Evolutionary conservation across 1,284 basidiomycete genomes (phyloP), one percentile per base, ranked within the genome.

Genomic region (Xanthoconium separans): DNA sequence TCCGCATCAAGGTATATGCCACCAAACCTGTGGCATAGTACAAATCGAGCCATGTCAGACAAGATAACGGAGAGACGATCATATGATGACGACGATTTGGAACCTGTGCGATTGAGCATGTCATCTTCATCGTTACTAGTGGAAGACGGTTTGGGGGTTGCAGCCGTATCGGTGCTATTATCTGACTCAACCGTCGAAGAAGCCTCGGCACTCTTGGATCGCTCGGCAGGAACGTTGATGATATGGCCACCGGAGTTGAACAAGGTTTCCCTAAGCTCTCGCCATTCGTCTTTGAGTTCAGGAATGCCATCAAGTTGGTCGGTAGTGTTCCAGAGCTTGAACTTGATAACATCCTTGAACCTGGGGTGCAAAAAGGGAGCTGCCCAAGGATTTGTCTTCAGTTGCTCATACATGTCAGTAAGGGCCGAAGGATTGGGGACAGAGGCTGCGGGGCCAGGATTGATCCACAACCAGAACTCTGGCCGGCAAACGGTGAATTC

Each of bases 281-380:
- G 77, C 92, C 92, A 94, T 64, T 91, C 87, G 48, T 87, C 77
- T 60, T 79, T 82, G 43, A 93, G 71, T 69, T 94, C 92, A 5
- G 84, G 82, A 2, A 93, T 78, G 37, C 86, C 85, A 60, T 94
- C 92, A 39, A 94, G 75, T 62, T 93, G 91, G 62, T 93, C 91
- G 4, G 91, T 93, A 36, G 92, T 93, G 67, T 94, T 93, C 91
- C 91, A 94, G 65, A 93, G 78, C 66, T 87, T 90, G 76, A 94
- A 94, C 64, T 88, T 82, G 68, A 94, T 84, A 18, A 89, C 80
- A 56, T 91, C 86, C 54, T 83, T 79, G 75, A 94, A 93, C 50
- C 90, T 78, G 20, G 81, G 81, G 69, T 94, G 88, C 16, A 94
- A 74, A 75, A 94, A 91, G 0, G 92, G 91, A 3, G 89, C 82